Conservation (phyloP, 305 asterid species). For the Fraxinus ornus region DNA sequence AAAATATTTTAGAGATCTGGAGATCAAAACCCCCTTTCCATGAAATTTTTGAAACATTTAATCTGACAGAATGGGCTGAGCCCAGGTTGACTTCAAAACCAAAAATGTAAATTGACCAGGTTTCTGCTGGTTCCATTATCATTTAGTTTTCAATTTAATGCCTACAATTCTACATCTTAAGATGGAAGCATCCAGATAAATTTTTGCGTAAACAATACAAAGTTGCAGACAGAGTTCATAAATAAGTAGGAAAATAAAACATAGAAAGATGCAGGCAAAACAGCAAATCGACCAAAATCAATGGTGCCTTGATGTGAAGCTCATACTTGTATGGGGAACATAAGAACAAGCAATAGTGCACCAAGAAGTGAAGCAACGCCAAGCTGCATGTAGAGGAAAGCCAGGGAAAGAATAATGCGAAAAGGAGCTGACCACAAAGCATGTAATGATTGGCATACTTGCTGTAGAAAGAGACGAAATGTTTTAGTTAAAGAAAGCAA, state of each 20-base stretch:
- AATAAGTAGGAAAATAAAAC: not conserved
- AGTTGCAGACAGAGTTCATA: not conserved
- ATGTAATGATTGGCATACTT: conserved; percentile 89
- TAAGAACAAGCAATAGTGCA: conserved; percentile 67
- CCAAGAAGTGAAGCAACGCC: conserved; percentile 93
- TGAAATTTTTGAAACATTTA: not conserved
- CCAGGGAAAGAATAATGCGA: conserved; percentile 69
- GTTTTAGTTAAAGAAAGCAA: conserved; percentile 18
- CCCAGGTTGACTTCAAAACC: not conserved
- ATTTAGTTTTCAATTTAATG: not conserved
- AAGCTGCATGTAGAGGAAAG: conserved; percentile 86
- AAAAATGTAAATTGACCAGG: not conserved
- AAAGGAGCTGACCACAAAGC: conserved; percentile 96
- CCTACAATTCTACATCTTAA: not conserved
- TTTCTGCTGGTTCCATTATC: not conserved
- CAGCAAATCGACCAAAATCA: not conserved
- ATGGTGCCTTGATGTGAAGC: conserved; percentile 16
- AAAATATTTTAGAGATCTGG: not conserved
- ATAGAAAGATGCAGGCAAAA: not conserved
- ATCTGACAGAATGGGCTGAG: not conserved
- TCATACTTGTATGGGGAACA: conserved; percentile 82
- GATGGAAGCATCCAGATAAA: not conserved
- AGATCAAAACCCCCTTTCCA: not conserved
- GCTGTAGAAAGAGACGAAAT: conserved; percentile 55
- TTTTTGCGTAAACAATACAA: not conserved